Evolutionary conservation across 495 filamentous ascomycete species (phyloP).

Genomic region (Penicillium egyptiacum): DNA sequence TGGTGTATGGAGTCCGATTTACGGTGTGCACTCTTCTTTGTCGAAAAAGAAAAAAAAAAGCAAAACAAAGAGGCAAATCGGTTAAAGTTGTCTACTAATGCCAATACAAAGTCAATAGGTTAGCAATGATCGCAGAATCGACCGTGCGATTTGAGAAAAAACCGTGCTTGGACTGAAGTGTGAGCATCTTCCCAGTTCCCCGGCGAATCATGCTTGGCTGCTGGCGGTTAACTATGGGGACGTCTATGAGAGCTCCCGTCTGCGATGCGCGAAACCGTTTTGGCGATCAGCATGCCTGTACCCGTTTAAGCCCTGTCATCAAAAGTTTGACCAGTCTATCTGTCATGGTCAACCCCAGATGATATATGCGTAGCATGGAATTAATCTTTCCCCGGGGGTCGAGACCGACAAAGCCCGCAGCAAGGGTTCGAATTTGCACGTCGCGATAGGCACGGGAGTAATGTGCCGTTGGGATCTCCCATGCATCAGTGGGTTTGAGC

Average conservation of each 20-base stretch:
- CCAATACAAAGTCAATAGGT: background rate
- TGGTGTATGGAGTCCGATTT: background rate
- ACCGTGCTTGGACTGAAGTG: constrained; percentile 1
- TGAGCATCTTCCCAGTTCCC: constrained; percentile 11
- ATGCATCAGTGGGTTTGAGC: constrained; percentile 1
- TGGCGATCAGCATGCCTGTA: constrained; percentile 27
- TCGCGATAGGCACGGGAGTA: background rate
- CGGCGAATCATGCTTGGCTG: constrained; percentile 12
- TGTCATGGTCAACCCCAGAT: constrained; percentile 12
- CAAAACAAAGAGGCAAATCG: constrained; percentile 10
- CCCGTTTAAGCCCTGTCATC: constrained; percentile 3
- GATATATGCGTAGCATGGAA: constrained; percentile 7
- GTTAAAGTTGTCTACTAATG: background rate
- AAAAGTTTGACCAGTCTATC: constrained; percentile 9
- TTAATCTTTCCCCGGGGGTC: background rate
- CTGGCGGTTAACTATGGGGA: constrained; percentile 1
- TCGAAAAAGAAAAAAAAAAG: background rate
- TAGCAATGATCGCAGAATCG: background rate
- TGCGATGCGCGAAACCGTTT: constrained; percentile 30
- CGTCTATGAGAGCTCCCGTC: background rate
- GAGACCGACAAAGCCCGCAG: constrained; percentile 6
- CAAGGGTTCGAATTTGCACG: constrained; percentile 6
- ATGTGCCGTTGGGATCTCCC: constrained; percentile 7
- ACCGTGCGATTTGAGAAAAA: constrained; percentile 16
- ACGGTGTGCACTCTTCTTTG: background rate